These are phyloP conservation scores for Ordospora colligata DNA, from an alignment of 371 early-diverging fungal species.

Conservation along the genomic window DNA sequence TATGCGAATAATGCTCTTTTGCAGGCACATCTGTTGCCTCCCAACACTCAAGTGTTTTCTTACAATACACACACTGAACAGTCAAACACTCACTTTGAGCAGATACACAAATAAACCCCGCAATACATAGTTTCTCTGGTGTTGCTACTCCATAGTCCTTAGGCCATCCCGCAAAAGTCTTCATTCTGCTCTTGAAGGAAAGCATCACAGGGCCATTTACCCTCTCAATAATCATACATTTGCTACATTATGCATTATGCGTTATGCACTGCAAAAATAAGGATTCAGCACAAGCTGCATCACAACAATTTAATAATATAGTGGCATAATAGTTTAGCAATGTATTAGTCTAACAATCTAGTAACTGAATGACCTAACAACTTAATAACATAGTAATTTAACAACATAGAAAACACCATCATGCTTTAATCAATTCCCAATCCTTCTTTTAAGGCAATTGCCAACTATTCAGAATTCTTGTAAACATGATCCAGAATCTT, in stretches of 20 bases:
- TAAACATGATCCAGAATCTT: slow-evolving; percentile 26
- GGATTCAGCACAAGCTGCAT: too few relatives aligned
- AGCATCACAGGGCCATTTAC: slow-evolving; percentile 5
- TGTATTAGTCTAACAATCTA: too few relatives aligned
- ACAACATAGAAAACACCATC: background rate
- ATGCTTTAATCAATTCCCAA: background rate
- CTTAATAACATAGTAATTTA: too few relatives aligned
- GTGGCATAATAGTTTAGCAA: background rate
- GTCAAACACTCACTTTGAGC: background rate
- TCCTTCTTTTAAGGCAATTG: background rate
- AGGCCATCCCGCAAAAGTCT: slow-evolving; percentile 30
- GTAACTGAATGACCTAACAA: background rate
- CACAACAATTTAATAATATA: too few relatives aligned
- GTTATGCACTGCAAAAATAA: too few relatives aligned
- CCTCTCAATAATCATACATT: background rate
- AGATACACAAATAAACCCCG: slow-evolving; percentile 22
- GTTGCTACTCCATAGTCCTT: background rate
- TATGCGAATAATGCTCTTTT: slow-evolving; percentile 46
- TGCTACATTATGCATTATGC: too few relatives aligned
- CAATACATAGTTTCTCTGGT: slow-evolving; percentile 2
- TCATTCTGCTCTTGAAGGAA: slow-evolving; percentile 26
- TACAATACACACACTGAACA: slow-evolving; percentile 48
- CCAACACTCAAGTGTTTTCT: slow-evolving; percentile 53
- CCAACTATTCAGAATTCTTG: background rate
- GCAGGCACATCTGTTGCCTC: slow-evolving; percentile 35